Conservation (phyloP, 495 filamentous ascomycete species). For the Talaromyces adpressus region DNA sequence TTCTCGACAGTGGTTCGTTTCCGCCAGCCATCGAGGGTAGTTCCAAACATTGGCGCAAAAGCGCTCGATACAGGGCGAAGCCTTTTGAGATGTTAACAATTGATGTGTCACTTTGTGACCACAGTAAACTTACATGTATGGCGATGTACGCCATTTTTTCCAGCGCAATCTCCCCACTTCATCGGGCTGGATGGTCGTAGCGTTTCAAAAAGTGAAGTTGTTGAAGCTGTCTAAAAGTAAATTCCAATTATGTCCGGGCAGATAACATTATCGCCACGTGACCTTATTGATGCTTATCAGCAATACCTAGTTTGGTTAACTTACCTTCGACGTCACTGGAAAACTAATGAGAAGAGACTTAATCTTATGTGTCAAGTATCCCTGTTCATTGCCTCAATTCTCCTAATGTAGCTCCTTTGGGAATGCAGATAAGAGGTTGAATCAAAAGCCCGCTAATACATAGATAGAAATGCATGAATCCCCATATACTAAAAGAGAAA, state of each 20-base stretch:
- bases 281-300: background rate
- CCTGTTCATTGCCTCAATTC: background rate
- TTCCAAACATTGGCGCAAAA: constrained; percentile 52
- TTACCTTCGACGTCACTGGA: background rate
- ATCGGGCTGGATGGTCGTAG: background rate
- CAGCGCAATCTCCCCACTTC: constrained; percentile 4
- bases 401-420: background rate
- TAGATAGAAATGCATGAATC: constrained; percentile 7
- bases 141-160: constrained; percentile 41
- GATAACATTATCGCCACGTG: constrained; percentile 7
- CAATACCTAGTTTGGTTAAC: background rate
- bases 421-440: constrained; percentile 1
- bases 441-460: constrained; percentile 10
- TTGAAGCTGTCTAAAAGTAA: background rate
- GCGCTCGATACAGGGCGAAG: constrained; percentile 65
- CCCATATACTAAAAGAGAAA: constrained; percentile 2
- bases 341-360: background rate
- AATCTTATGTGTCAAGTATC: background rate
- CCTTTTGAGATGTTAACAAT: constrained; percentile 37
- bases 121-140: constrained; percentile 51
- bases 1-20: constrained; percentile 11
- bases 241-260: background rate
- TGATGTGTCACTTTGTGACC: background rate
- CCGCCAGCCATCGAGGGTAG: constrained; percentile 28
- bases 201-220: background rate